Conservation (phyloP, 2,329 filamentous ascomycete genomes). For the Botrytis squamosa region DNA sequence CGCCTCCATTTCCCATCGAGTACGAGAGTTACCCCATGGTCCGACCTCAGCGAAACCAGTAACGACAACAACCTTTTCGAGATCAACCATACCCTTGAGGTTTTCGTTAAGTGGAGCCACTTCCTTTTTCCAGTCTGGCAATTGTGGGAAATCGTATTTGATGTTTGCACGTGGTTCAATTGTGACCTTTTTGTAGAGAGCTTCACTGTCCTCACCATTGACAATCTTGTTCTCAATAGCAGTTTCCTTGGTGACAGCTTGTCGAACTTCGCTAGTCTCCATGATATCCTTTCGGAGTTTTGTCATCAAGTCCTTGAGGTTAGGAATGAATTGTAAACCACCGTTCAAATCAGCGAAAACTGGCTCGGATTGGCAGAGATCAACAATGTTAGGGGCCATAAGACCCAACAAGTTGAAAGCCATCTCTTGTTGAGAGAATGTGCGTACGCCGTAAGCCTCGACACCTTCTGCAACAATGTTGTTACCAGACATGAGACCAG, state of each 20-base stretch:
- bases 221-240: constrained; percentile 96
- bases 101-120: constrained; percentile 83
- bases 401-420: constrained; percentile 96
- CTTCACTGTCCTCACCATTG: constrained; percentile 89
- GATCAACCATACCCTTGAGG: constrained; percentile 96
- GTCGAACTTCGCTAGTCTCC: constrained; percentile 90
- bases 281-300: constrained; percentile 91
- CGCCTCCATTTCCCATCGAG: constrained; percentile 99
- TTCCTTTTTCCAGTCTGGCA: constrained; percentile 90
- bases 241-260: constrained; percentile 92
- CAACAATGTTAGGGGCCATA: constrained; percentile 90
- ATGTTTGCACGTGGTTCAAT: constrained; percentile 95
- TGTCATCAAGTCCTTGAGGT: constrained; percentile 92
- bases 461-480: constrained; percentile 97
- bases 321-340: constrained; percentile 94
- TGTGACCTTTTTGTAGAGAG: constrained; percentile 89
- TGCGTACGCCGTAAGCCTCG: constrained; percentile 93
- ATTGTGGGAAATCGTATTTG: constrained; percentile 90
- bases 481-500: constrained; percentile 96
- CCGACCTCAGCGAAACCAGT: constrained; percentile 95
- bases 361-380: constrained; percentile 92
- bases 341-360: constrained; percentile 98
- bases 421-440: constrained; percentile 99
- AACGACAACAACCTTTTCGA: constrained; percentile 96
- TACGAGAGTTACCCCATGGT: constrained; percentile 97